These are phyloP conservation scores for Aureobasidium sp. DNA, from an alignment of 2,329 filamentous ascomycete genomes.

Conservation along the genomic window DNA sequence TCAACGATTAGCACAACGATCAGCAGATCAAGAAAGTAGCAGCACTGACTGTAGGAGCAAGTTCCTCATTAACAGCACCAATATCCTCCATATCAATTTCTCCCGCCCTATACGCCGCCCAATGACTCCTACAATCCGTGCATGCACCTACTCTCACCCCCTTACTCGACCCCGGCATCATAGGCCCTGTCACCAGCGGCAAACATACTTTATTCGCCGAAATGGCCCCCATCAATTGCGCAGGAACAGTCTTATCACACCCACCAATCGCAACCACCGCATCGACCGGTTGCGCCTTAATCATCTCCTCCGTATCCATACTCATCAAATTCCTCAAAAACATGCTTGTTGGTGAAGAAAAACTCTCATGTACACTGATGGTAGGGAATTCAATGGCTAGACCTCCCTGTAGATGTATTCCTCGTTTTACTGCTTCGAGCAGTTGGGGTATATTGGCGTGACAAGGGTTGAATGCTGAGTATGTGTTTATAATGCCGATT, in stretches of 20 bases:
- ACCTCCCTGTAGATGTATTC: constrained; percentile 57
- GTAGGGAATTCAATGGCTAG: constrained; percentile 66
- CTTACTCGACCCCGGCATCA: constrained; percentile 62
- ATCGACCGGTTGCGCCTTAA: constrained; percentile 61
- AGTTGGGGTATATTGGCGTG: constrained; percentile 65
- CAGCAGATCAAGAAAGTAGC: too few species aligned
- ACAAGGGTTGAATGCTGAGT: constrained; percentile 65
- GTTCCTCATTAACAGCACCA: constrained; percentile 58
- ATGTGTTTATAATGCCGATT: constrained; percentile 66
- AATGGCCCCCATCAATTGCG: constrained; percentile 67
- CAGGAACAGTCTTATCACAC: constrained; percentile 66
- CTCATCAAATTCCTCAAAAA: constrained; percentile 66
- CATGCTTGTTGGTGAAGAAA: constrained; percentile 65
- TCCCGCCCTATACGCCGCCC: constrained; percentile 61
- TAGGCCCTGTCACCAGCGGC: constrained; percentile 61
- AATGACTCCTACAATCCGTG: constrained; percentile 66
- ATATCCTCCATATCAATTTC: constrained; percentile 65
- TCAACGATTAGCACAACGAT: neutral
- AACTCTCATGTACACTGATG: constrained; percentile 62
- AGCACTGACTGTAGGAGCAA: too few species aligned
- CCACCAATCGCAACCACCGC: constrained; percentile 60
- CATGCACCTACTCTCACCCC: constrained; percentile 61
- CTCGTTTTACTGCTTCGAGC: constrained; percentile 60
- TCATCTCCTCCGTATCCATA: constrained; percentile 76
- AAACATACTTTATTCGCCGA: constrained; percentile 65